Evolutionary conservation across 805 yeast genomes (phyloP).

Genomic region (Metschnikowia cubensis): DNA sequence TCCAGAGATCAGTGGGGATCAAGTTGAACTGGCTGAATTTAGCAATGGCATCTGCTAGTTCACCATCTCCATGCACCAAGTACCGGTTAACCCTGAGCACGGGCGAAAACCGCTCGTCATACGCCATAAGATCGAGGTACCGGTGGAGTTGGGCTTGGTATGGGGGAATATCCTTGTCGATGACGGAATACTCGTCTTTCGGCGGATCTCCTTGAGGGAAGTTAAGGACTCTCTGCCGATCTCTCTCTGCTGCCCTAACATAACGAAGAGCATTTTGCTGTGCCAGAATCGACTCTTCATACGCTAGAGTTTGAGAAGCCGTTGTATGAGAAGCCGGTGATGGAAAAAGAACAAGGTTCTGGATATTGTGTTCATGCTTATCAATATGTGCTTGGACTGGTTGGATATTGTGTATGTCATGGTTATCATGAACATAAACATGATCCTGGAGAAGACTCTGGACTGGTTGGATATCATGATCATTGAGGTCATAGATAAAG

Average conservation of each 20-base stretch:
- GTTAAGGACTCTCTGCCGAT: conserved; percentile 13
- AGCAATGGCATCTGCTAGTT: conserved; percentile 18
- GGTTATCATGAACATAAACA: too few relatives aligned
- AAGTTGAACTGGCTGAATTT: conserved; percentile 20
- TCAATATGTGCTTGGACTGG: too few relatives aligned
- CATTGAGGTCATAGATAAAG: too few relatives aligned
- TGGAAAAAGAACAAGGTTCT: too few relatives aligned
- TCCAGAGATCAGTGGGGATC: conserved; percentile 25
- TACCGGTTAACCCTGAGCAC: conserved; percentile 22
- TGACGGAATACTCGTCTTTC: conserved; percentile 10
- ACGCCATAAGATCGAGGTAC: conserved; percentile 21
- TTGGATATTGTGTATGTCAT: too few relatives aligned
- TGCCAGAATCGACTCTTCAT: not conserved
- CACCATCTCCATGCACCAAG: conserved; percentile 17
- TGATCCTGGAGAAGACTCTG: too few relatives aligned
- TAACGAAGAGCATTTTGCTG: conserved; percentile 9
- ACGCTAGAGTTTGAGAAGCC: too few relatives aligned
- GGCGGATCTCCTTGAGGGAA: conserved; percentile 6
- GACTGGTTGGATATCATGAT: too few relatives aligned
- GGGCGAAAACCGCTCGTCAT: conserved; percentile 24
- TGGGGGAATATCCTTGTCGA: conserved; percentile 19
- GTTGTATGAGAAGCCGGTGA: too few relatives aligned
- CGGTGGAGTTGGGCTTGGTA: conserved; percentile 21
- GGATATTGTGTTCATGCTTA: too few relatives aligned
- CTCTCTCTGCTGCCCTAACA: conserved; percentile 16